Evolutionary conservation across 2,329 filamentous ascomycete species (phyloP).

Genomic region (Botrytis fragariae): DNA sequence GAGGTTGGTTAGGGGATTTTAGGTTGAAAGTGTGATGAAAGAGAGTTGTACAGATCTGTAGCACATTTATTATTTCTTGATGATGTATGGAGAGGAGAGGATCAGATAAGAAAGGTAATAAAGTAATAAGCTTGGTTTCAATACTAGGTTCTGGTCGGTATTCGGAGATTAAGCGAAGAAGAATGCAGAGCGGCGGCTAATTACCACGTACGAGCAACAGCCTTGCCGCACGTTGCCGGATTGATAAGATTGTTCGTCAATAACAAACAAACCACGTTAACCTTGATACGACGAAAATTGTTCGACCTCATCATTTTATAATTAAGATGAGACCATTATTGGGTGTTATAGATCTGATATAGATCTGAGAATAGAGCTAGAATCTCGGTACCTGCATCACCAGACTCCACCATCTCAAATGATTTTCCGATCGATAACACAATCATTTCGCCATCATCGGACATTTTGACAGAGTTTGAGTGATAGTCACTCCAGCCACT

Average conservation of each 20-base stretch:
- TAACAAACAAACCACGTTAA: not conserved
- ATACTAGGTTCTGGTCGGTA: not conserved
- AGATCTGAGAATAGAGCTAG: not conserved
- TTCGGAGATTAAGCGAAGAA: constrained; percentile 1
- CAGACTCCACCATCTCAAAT: constrained; percentile 4
- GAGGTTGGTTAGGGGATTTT: not conserved
- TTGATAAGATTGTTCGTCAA: not conserved
- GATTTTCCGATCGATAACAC: constrained; percentile 3
- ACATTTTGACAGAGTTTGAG: not conserved
- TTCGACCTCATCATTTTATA: not conserved
- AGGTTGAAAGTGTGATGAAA: constrained; percentile 4
- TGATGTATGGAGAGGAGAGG: not conserved
- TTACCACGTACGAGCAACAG: not conserved
- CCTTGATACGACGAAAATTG: not conserved
- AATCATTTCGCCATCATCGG: not conserved
- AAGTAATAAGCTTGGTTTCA: too few relatives aligned
- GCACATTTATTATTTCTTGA: not conserved
- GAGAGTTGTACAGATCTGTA: not conserved
- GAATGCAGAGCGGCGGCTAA: not conserved
- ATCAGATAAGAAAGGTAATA: not conserved
- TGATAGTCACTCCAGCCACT: not conserved
- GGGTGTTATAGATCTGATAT: not conserved
- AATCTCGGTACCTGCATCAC: constrained; percentile 12
- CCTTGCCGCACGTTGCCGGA: not conserved
- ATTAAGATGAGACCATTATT: not conserved